Base-by-base conservation (phyloP, 768 basidiomycete genomes). In the Mycena leptocephala region DNA sequence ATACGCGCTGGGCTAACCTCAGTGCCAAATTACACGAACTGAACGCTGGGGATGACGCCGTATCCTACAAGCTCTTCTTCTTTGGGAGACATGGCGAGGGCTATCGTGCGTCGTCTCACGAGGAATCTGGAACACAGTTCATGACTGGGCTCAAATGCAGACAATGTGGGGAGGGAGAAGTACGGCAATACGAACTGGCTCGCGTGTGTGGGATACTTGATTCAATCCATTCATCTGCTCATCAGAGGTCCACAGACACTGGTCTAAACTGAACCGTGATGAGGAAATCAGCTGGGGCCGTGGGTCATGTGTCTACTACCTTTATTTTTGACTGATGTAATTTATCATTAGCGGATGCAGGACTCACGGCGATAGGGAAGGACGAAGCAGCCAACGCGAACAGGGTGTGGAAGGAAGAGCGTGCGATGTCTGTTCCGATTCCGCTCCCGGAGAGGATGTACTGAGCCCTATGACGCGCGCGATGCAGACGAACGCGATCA, bases 211-310 rank as follows among this genome's bases (percentile, higher is more conserved):
- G 53, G 1, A 28, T n/a, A 14, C 41, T 26, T 16, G 14, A 18
- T 14, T 56, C 14, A 39, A 7, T 39, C 20, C 59, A 4, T 10
- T 35, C 56, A 70, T 26, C 26, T 51, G 53, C 24, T 61, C 5
- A 61, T 61, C 58, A 61, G 30, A 41, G 67, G 41, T 30, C 68
- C 48, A 16, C 67, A 94, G n/a, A n/a, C n/a, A n/a, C n/a, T n/a
- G n/a, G n/a, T n/a, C n/a, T n/a, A n/a, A n/a, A n/a, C n/a, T n/a
- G 94, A 84, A 93, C 65, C 92, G 92, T 0, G 93, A 96, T 76
- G 92, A 86, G 11, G 89, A 93, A 63, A 83, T 94, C 6, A 84
- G 83, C 2, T 96, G 95, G 95, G 95, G 95, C 33, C 94, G 93
- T 93, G 79, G 79, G 93, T 89, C 53, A 7, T 39, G 37, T 30